These are phyloP conservation scores for Alternaria solani DNA, from an alignment of 2,329 filamentous ascomycete genomes.

Conservation along the genomic window DNA sequence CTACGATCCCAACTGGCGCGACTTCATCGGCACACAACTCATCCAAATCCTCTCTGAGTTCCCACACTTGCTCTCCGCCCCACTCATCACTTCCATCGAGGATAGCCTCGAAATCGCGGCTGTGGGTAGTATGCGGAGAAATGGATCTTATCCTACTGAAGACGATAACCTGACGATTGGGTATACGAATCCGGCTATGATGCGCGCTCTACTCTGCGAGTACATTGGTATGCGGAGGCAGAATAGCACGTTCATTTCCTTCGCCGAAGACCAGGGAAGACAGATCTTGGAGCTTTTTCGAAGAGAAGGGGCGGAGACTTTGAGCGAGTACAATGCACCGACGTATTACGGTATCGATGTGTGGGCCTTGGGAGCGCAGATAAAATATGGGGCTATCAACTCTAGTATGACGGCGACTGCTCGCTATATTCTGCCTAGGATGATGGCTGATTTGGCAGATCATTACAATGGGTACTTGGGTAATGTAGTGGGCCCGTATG, in stretches of 20 bases:
- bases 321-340: slow-evolving; percentile 54
- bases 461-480: slow-evolving; percentile 51
- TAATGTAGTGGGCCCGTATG: slow-evolving; percentile 50
- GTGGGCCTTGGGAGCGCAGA: slow-evolving; percentile 52
- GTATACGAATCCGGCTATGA: slow-evolving; percentile 55
- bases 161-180: slow-evolving; percentile 52
- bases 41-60: slow-evolving; percentile 51
- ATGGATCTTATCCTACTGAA: slow-evolving; percentile 47
- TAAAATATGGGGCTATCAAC: slow-evolving; percentile 48
- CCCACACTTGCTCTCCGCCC: slow-evolving; percentile 38
- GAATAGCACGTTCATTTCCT: slow-evolving; percentile 48
- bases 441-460: slow-evolving; percentile 50
- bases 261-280: slow-evolving; percentile 32
- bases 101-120: slow-evolving; percentile 50
- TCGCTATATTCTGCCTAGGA: slow-evolving; percentile 36
- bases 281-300: slow-evolving; percentile 32
- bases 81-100: slow-evolving; percentile 49
- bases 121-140: slow-evolving; percentile 53
- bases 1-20: slow-evolving; percentile 49
- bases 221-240: slow-evolving; percentile 54
- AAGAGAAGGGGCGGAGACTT: slow-evolving; percentile 42
- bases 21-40: slow-evolving; percentile 50
- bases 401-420: slow-evolving; percentile 43
- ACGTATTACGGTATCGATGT: slow-evolving; percentile 55
- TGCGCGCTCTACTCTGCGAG: slow-evolving; percentile 52